Evolutionary conservation across 2,329 filamentous ascomycete genomes (phyloP).

Genomic region (Chrysoporthe cubensis): DNA sequence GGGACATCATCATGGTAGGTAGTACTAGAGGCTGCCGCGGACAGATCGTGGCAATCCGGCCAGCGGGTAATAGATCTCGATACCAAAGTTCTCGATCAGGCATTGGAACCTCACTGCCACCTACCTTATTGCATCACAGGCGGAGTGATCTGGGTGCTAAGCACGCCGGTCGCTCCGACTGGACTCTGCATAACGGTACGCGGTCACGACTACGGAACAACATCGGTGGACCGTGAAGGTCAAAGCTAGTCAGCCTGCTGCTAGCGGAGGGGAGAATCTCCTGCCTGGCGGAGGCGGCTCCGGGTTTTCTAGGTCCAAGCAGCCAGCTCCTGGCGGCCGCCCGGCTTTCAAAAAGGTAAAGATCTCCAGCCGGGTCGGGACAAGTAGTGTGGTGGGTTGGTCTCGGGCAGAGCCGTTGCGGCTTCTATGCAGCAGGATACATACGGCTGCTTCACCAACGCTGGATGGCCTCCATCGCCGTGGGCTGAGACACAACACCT

Average conservation of each 20-base stretch:
- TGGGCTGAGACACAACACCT: background rate
- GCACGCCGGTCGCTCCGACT: too few species aligned
- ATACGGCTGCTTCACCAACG: background rate
- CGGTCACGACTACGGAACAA: background rate
- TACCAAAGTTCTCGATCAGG: background rate
- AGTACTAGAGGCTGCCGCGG: background rate
- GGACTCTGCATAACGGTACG: background rate
- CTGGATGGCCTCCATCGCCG: background rate
- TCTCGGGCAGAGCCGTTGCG: background rate
- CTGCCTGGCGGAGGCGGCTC: background rate
- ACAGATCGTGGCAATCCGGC: background rate
- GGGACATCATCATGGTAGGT: background rate
- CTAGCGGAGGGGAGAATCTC: background rate
- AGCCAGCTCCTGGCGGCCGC: too few species aligned
- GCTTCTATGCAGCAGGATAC: background rate
- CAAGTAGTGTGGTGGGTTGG: background rate
- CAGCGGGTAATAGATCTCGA: background rate
- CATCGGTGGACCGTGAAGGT: background rate
- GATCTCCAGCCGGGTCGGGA: background rate
- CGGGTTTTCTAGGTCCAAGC: too few species aligned
- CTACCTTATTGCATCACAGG: background rate
- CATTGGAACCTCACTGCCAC: too few species aligned
- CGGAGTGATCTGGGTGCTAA: too few species aligned
- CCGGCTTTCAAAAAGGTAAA: background rate
- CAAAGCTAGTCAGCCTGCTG: background rate